A percentile compares a stretch with the other conserved stretches of the same genome.
Conservation (phyloP, 495 filamentous ascomycete genomes). For the Cryomyces minteri region DNA sequence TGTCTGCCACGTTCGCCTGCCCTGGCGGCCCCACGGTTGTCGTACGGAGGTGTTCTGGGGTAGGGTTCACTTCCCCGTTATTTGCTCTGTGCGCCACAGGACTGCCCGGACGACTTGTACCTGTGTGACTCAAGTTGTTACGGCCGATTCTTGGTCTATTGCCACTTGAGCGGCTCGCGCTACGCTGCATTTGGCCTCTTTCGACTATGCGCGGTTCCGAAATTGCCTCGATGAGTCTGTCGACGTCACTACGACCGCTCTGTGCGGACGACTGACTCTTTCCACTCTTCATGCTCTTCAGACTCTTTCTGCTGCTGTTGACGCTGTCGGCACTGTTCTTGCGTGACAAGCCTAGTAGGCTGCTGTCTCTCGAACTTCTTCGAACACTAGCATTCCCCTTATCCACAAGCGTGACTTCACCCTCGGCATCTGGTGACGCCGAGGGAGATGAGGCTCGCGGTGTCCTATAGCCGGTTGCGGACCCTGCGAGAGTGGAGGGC, state of each 20-base stretch:
- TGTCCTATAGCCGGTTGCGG: constrained; percentile 8
- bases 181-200: too few relatives aligned
- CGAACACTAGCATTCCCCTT: constrained; percentile 12
- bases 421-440: constrained; percentile 10
- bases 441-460: constrained; percentile 5
- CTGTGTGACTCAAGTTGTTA: too few relatives aligned
- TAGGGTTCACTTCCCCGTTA: background rate
- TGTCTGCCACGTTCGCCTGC: constrained; percentile 22
- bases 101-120: too few relatives aligned
- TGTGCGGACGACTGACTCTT: constrained; percentile 12
- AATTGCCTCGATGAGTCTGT: constrained; percentile 59
- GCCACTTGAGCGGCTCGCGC: too few relatives aligned
- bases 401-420: constrained; percentile 41
- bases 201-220: constrained; percentile 27
- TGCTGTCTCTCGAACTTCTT: constrained; percentile 4
- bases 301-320: constrained; percentile 15
- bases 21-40: constrained; percentile 17
- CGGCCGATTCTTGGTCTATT: too few relatives aligned
- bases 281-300: constrained; percentile 26
- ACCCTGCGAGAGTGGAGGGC: constrained; percentile 5
- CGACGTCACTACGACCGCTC: constrained; percentile 49
- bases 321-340: constrained; percentile 22
- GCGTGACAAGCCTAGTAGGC: constrained; percentile 7
- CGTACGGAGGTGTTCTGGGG: constrained; percentile 1
- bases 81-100: too few relatives aligned